Evolutionary conservation across 2,329 filamentous ascomycete species (phyloP).

Genomic region (Chrysoporthe austroafricana): DNA sequence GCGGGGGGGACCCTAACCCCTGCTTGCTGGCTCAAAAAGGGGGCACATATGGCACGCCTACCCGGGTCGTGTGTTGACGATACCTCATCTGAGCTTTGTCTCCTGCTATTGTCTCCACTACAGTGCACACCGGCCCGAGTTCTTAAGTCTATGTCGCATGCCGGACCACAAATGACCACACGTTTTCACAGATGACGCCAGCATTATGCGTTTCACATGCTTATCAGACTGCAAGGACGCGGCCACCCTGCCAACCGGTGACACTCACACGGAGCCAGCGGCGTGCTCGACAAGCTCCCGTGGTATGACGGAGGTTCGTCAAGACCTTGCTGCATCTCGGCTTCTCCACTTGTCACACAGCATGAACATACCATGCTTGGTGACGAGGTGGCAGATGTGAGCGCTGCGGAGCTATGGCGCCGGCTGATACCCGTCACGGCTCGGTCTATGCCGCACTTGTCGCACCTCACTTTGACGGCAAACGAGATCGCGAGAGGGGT

Average conservation of each 20-base stretch:
- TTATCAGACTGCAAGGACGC: neutral
- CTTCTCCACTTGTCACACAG: conserved; percentile 9
- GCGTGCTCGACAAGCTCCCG: neutral
- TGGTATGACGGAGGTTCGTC: neutral
- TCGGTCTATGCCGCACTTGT: conserved; percentile 9
- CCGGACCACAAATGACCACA: neutral
- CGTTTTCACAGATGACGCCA: neutral
- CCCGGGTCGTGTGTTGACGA: neutral
- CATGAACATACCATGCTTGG: neutral
- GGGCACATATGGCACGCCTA: neutral
- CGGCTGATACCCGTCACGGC: neutral
- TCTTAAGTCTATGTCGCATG: neutral
- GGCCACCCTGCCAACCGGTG: neutral
- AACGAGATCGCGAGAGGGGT: neutral
- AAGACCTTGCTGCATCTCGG: neutral
- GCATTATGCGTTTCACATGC: neutral
- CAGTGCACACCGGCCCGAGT: neutral
- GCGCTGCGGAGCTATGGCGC: neutral
- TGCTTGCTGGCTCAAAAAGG: neutral
- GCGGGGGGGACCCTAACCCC: too few relatives aligned
- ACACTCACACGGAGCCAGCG: neutral
- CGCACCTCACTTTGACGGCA: neutral
- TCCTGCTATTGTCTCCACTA: neutral
- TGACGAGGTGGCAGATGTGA: neutral
- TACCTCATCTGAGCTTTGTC: neutral